Base-by-base conservation (phyloP, 129 eudicot species). In the Smallanthus sonchifolius region DNA sequence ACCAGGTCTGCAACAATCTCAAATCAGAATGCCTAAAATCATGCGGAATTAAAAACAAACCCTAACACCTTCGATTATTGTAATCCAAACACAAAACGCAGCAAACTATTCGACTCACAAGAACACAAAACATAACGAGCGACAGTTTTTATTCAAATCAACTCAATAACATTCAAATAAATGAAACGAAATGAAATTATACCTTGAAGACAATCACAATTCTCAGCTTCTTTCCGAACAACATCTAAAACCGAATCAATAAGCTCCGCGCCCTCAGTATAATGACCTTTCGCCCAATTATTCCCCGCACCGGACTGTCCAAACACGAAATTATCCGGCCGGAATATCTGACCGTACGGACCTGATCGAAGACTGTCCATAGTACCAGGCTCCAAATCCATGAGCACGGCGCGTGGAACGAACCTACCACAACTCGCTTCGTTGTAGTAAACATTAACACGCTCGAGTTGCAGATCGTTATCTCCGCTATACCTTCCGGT, bases 331-430 rank as follows among this genome's bases (percentile, higher is more conserved):
- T 86, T 86, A 75, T 86, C 91, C 4, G 91, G 91, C 75, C 91
- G 60, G 73, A 86, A 86, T 11, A 86, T 87, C 87, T 87, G 89
- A 24, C 94, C 94, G 75, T 85, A 88, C 2, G 94, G 91, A 5
- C 95, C 91, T 35, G 95, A 86, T 49, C 95, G 81, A 62, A 89
- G 76, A 28, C 87, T 81, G 66, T 89, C 96, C 96, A 89, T 89
- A 7, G 96, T 89, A 2, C 96, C 96, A 0, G 96, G 96, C 80
- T 89, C 96, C 47, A 89, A 69, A 79, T 89, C 96, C 96, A 89
- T 89, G 57, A 89, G 85, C 39, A 89, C 96, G 43, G 96, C 96
- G 40, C 96, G 89, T 17, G 96, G 96, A 45, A 89, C 96, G 63
- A 86, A 89, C 87, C 96, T 77, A 13, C 96, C 96, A 64, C 91